A percentile compares a stretch with the other conserved stretches of the same genome.
Evolutionary conservation across 306 rosid genomes (phyloP).

Genomic region (Cicer cuneatum): DNA sequence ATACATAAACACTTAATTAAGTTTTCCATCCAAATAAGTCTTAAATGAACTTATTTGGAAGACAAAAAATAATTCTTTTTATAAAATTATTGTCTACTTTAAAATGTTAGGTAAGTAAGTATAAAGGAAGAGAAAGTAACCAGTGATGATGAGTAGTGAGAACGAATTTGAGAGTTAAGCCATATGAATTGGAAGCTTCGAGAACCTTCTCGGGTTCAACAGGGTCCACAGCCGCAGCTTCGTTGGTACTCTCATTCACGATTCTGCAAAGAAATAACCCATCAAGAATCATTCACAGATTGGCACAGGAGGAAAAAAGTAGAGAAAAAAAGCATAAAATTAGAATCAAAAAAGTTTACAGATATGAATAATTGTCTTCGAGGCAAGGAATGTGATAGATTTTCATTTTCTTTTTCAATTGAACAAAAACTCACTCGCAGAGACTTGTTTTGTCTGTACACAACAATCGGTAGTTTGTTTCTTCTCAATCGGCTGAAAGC

Average conservation of each 20-base stretch:
- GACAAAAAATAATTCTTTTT: no score
- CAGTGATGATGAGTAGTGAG: slow-evolving; percentile 99
- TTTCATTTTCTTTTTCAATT: slow-evolving; percentile 49
- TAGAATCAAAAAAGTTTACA: slow-evolving; percentile 35
- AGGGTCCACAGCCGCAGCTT: slow-evolving; percentile 93
- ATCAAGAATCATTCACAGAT: slow-evolving; percentile 25
- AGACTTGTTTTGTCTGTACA: no score
- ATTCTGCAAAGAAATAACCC: slow-evolving; percentile 50
- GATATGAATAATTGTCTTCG: slow-evolving; percentile 50
- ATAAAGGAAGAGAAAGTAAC: slow-evolving; percentile 35
- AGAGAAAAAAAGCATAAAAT: background rate
- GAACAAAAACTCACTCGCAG: background rate
- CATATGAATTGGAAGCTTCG: slow-evolving; percentile 64
- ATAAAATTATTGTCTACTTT: background rate
- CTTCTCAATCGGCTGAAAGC: no score
- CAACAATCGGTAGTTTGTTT: no score
- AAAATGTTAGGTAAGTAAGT: background rate
- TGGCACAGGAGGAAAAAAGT: background rate
- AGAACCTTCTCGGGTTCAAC: slow-evolving; percentile 88
- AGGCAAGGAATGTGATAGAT: slow-evolving; percentile 48
- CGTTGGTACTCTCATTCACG: slow-evolving; percentile 73
- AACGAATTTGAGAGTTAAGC: slow-evolving; percentile 71
- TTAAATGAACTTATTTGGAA: no score
- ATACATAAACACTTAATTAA: no score
- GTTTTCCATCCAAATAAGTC: no score